Percentiles rank a stretch among this genome's conserved stretches.
These are phyloP conservation scores for Strobilomyces dryophilus DNA, from an alignment of 768 basidiomycete genomes.

Conservation along the genomic window DNA sequence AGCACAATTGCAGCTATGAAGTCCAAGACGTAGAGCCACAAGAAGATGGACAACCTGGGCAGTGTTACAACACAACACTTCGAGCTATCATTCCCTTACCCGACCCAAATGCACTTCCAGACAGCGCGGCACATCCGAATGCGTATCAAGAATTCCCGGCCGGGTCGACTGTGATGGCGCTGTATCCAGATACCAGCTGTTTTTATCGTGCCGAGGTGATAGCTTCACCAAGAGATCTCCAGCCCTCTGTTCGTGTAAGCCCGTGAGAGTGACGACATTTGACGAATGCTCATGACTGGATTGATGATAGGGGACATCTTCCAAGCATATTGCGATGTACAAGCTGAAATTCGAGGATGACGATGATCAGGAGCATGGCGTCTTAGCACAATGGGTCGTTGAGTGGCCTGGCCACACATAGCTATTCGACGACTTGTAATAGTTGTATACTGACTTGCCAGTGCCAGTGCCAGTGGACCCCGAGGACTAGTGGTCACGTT, in stretches of 20 bases:
- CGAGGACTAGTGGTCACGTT: constrained; percentile 4
- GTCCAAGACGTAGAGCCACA: constrained; percentile 84
- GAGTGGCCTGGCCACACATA: constrained; percentile 58
- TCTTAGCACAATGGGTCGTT: constrained; percentile 77
- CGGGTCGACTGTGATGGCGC: constrained; percentile 74
- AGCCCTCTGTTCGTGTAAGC: constrained; percentile 36
- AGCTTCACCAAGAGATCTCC: constrained; percentile 51
- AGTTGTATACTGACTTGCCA: too few relatives aligned
- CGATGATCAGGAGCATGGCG: constrained; percentile 75
- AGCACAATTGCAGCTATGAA: constrained; percentile 54
- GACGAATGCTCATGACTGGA: constrained; percentile 8
- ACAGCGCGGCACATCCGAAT: constrained; percentile 59
- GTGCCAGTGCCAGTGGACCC: constrained; percentile 8
- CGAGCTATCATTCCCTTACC: constrained; percentile 77
- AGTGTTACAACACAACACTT: constrained; percentile 64
- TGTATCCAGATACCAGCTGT: constrained; percentile 90
- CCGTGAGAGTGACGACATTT: neutral
- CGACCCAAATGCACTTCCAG: constrained; percentile 56
- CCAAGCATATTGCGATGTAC: constrained; percentile 56
- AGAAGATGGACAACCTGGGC: constrained; percentile 72
- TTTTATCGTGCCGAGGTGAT: constrained; percentile 87
- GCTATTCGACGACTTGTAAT: neutral
- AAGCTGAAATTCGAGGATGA: constrained; percentile 88
- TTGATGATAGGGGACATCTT: constrained; percentile 27
- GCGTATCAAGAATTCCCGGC: constrained; percentile 69